A percentile compares a stretch with the other conserved stretches of the same genome.
Conservation (phyloP, 169 alveolate genomes). For the Eimeria acervulina region DNA sequence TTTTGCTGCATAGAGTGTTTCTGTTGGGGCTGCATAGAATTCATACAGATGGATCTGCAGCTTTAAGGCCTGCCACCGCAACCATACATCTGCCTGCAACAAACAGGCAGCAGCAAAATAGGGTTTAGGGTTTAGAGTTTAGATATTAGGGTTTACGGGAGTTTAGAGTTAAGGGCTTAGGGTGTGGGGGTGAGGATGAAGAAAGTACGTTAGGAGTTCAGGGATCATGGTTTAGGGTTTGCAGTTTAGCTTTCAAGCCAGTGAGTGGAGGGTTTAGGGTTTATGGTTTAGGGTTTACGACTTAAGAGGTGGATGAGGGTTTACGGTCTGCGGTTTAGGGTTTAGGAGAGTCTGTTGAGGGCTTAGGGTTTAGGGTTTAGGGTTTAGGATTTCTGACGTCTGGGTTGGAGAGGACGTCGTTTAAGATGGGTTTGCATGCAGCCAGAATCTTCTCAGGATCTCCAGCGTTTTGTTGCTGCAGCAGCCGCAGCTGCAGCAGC, state of each 20-base stretch:
- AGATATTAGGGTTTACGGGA: not conserved
- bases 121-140: slow-evolving; percentile 41
- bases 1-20: slow-evolving; percentile 41
- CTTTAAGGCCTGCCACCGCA: slow-evolving; percentile 65
- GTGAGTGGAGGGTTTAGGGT: not conserved
- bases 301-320: not conserved
- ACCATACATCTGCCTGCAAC: slow-evolving; percentile 58
- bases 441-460: slow-evolving; percentile 3
- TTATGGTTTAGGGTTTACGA: not conserved
- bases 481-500: slow-evolving; percentile 76
- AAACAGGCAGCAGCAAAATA: not conserved
- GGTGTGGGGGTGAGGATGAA: not conserved
- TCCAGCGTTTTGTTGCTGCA: slow-evolving; percentile 66
- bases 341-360: not conserved
- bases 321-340: not conserved
- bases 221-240: not conserved
- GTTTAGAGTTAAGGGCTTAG: not conserved
- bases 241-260: not conserved
- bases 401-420: slow-evolving; percentile 66
- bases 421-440: slow-evolving; percentile 32
- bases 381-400: slow-evolving; percentile 30
- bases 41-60: slow-evolving; percentile 63
- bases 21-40: slow-evolving; percentile 57
- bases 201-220: too few relatives aligned
- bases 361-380: slow-evolving; percentile 1